These are phyloP conservation scores for Larix kaempferi DNA, from an alignment of 75 land plant genomes.

Conservation along the genomic window DNA sequence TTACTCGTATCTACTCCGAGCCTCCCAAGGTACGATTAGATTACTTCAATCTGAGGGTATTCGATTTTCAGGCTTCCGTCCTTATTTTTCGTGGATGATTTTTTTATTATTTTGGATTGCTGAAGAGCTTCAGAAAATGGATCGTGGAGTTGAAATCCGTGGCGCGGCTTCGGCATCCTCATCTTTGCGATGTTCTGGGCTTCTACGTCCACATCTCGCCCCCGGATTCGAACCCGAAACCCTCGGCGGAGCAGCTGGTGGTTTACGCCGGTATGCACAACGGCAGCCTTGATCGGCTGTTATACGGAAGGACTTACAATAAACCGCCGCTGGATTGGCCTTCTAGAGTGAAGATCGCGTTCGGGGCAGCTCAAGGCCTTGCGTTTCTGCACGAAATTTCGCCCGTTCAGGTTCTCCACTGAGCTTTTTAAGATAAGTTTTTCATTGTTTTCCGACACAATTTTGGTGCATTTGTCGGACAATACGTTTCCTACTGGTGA, in stretches of 20 bases:
- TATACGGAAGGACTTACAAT: slow-evolving; percentile 9
- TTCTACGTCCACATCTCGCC: slow-evolving; percentile 4
- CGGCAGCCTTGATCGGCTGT: slow-evolving; percentile 35
- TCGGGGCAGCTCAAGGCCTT: slow-evolving; percentile 44
- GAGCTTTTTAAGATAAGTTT: no score
- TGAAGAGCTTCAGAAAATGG: slow-evolving; percentile 12
- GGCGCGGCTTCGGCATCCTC: slow-evolving; percentile 11
- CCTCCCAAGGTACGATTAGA: slow-evolving; percentile 44
- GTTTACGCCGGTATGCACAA: slow-evolving; percentile 18
- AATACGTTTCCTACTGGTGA: no score
- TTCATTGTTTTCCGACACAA: background rate
- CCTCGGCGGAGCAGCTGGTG: background rate
- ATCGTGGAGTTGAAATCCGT: slow-evolving; percentile 6
- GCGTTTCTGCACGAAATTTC: slow-evolving; percentile 39
- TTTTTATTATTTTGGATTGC: background rate
- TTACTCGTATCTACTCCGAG: slow-evolving; percentile 53
- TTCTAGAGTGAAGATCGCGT: slow-evolving; percentile 30
- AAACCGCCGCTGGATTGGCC: slow-evolving; percentile 31
- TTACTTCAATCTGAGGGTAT: background rate
- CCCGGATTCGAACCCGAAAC: background rate
- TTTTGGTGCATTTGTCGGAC: no score
- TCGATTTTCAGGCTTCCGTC: background rate
- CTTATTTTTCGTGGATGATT: background rate
- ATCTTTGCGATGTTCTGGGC: slow-evolving; percentile 17
- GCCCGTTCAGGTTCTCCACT: slow-evolving; percentile 10